Base-by-base conservation (phyloP, 179 eudicot genomes). In the Drosera spatulata region DNA sequence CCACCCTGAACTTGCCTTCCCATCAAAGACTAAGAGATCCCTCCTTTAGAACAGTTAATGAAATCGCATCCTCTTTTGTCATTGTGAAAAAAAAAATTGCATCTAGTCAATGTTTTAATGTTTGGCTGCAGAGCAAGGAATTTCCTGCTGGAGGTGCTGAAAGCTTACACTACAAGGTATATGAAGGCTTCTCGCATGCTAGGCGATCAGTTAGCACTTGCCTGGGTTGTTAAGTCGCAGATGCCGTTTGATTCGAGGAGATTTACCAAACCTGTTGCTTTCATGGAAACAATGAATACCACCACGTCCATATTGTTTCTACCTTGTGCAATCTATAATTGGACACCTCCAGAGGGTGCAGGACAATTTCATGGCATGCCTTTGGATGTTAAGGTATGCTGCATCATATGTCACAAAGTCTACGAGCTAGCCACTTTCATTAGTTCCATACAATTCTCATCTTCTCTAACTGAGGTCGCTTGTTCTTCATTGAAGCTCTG, bases 331-430 rank as follows among this genome's bases (percentile, higher is more conserved):
- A 55, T 69, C 51, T 91, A 86, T 75, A 91, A 91, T 61, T 91
- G 98, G 98, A 91, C 98, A 55, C 98, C 98, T 64, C 98, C 98
- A 10, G 98, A 91, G 58, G 98, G 96, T 6, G 96, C 95, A 14
- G 96, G 98, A 62, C 98, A 91, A 67, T 91, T 91, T 79, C 98
- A 82, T 69, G 98, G 98, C 72, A 88, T 91, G 96, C 96, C 96
- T 10, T 70, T 88, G 63, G 98, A 88, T 81, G 98, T 88, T 13
- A 91, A 88, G 96, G 98, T 91, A 75, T 10, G 39, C 11, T 63
- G 3, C 42, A 9, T 12, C 8, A 49, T 49, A 9, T 9, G 11
- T 49, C 45, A 33, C 14, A 6, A 14, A 11, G 6, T 2, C 37
- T 52, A n/a, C 3, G 55, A 52, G 33, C 22, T 11, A n/a, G 22